These are phyloP conservation scores for Albifimbria verrucaria DNA, from an alignment of 2,329 filamentous ascomycete species.

Conservation along the genomic window DNA sequence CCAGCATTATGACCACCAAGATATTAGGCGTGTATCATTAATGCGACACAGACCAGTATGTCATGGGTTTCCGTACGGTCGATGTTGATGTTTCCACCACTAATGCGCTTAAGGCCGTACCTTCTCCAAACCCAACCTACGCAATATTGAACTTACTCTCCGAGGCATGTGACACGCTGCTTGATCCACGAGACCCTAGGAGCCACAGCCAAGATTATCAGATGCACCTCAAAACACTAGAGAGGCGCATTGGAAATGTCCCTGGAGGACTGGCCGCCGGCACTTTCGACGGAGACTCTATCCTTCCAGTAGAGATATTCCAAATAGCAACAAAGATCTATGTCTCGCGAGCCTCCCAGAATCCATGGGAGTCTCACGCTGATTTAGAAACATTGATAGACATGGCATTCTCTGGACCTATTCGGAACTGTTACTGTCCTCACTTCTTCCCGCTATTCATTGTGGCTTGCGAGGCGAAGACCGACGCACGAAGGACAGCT, in stretches of 20 bases:
- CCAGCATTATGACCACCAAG: too few species aligned
- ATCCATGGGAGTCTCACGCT: constrained; percentile 13
- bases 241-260: constrained; percentile 4
- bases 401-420: constrained; percentile 12
- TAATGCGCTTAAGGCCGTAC: constrained; percentile 2
- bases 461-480: constrained; percentile 29
- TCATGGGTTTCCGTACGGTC: too few species aligned
- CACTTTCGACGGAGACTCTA: not conserved
- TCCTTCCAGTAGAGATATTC: constrained; percentile 8
- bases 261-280: not conserved
- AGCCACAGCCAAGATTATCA: constrained; percentile 7
- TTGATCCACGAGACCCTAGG: constrained; percentile 10
- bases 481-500: constrained; percentile 23
- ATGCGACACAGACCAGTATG: not conserved
- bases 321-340: constrained; percentile 14
- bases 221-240: constrained; percentile 7
- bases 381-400: constrained; percentile 17
- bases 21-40: too few species aligned
- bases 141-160: constrained; percentile 14
- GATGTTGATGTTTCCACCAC: not conserved
- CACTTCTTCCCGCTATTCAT: constrained; percentile 33
- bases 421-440: constrained; percentile 14
- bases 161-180: constrained; percentile 8
- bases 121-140: constrained; percentile 8
- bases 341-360: constrained; percentile 17